phyloP scores from a whole-genome alignment of 2,329 filamentous ascomycete species.

The Venturia asperata region DNA sequence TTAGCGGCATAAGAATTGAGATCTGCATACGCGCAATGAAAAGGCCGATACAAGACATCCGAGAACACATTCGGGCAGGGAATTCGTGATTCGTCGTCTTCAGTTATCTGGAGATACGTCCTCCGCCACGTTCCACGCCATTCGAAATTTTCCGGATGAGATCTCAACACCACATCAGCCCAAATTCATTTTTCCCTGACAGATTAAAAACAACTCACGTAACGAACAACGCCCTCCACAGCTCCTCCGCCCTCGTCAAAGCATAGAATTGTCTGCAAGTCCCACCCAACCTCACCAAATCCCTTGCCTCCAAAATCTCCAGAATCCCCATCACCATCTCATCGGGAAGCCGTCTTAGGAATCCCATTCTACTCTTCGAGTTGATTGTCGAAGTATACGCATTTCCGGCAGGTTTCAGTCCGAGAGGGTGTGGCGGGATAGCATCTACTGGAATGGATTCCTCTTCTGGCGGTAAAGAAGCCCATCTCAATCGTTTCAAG shows the following conservation, averaged over 20 bases:
- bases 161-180: slow-evolving; percentile 26
- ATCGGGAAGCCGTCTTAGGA: slow-evolving; percentile 65
- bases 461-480: slow-evolving; percentile 27
- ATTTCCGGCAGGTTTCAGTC: slow-evolving; percentile 83
- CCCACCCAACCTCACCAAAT: slow-evolving; percentile 59
- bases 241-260: slow-evolving; percentile 73
- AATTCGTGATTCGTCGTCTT: slow-evolving; percentile 49
- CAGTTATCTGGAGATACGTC: slow-evolving; percentile 59
- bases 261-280: slow-evolving; percentile 84
- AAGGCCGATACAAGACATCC: slow-evolving; percentile 82
- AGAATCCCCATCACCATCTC: slow-evolving; percentile 70
- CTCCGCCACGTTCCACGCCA: slow-evolving; percentile 85
- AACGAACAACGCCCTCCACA: slow-evolving; percentile 82
- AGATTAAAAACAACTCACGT: slow-evolving; percentile 54
- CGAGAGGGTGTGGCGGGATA: slow-evolving; percentile 72
- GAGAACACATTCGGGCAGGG: slow-evolving; percentile 78
- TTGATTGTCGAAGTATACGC: slow-evolving; percentile 59
- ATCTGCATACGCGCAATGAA: slow-evolving; percentile 73
- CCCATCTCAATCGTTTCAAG: slow-evolving; percentile 30
- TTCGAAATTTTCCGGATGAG: slow-evolving; percentile 41
- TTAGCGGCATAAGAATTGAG: slow-evolving; percentile 58
- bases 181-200: too few relatives aligned
- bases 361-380: slow-evolving; percentile 59
- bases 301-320: slow-evolving; percentile 61
- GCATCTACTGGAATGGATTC: slow-evolving; percentile 43